Evolutionary conservation across 768 basidiomycete genomes (phyloP), one percentile per base, ranked within the genome.

Genomic region (Pulveroboletus sp.): DNA sequence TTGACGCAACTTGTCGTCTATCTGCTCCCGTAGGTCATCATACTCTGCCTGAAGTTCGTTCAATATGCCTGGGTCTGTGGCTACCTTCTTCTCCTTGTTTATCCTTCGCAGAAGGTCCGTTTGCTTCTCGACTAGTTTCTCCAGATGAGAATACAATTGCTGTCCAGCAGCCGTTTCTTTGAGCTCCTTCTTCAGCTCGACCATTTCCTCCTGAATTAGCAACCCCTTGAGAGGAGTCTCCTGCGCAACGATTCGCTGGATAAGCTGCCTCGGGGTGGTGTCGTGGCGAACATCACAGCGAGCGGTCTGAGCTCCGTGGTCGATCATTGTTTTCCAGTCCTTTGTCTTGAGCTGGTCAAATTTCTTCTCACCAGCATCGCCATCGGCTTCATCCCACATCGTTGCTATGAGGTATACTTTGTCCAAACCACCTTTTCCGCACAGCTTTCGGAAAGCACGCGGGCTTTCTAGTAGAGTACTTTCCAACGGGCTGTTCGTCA

Each of bases 361-460:
- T 29, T 47, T 52, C 41, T 43, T 47, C 16, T 47, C 33, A 10
- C 65, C 71, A 10, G 53, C 50, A 0, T 40, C 50, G n/a, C 29
- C 25, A 2, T 54, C 53, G 9, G 65, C 53, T 24, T 56, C 58
- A 47, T 67, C 66, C 71, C 69, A 72, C 62, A 69, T 69, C 10
- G 71, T 70, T 2, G 72, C 68, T n/a, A 61, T 65, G n/a, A 75
- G 50, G 14, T 66, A 47, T 5, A 75, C 67, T 13, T 66, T 66
- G 1, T 51, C 50, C 19, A 69, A 39, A 51, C 70, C 44, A 51
- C 58, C 41, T 50, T 47, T 16, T 49, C 68, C 64, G 19, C 66
- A 68, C 5, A 67, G 23, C 25, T 56, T 40, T 33, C 27, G 38
- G 41, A 75, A 73, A 54, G 70, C 59, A 3, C 55, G 58, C n/a